Conservation (phyloP, 345 rosid genomes). For the Nasturtium officinale region DNA sequence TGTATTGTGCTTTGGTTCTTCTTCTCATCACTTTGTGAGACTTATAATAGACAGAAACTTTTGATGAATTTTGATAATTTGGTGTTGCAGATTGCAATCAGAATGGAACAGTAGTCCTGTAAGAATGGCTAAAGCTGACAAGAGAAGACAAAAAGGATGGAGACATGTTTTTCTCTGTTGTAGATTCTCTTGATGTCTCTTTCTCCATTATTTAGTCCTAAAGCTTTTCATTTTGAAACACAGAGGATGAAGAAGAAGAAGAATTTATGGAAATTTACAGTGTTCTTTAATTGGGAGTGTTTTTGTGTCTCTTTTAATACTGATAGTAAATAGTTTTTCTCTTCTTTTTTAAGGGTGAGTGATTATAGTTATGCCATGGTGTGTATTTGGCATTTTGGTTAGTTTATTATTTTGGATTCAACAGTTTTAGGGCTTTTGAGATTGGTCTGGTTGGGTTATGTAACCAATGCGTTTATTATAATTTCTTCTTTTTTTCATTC, state of each 20-base stretch:
- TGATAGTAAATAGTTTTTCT: slow-evolving; percentile 34
- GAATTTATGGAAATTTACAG: slow-evolving; percentile 24
- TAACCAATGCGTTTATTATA: slow-evolving; percentile 29
- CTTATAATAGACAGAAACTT: neutral
- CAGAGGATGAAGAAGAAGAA: slow-evolving; percentile 20
- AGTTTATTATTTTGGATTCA: slow-evolving; percentile 18
- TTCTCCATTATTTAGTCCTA: slow-evolving; percentile 10
- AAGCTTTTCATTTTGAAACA: slow-evolving; percentile 44
- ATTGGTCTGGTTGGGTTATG: slow-evolving; percentile 33
- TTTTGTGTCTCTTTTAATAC: slow-evolving; percentile 8
- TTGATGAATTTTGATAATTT: neutral
- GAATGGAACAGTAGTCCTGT: slow-evolving; percentile 97
- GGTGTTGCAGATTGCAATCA: slow-evolving; percentile 64
- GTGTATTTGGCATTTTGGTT: slow-evolving; percentile 43
- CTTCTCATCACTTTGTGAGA: neutral
- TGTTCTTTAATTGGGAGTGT: neutral
- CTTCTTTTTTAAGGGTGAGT: slow-evolving; percentile 8
- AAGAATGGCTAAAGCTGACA: slow-evolving; percentile 79
- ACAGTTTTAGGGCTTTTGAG: slow-evolving; percentile 31
- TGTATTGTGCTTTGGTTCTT: slow-evolving; percentile 46
- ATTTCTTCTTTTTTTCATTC: neutral
- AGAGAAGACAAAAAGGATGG: slow-evolving; percentile 69
- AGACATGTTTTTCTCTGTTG: slow-evolving; percentile 72
- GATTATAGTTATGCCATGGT: slow-evolving; percentile 29
- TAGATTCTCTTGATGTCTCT: slow-evolving; percentile 66